Base-by-base conservation (phyloP, 2,329 filamentous ascomycete genomes). In the Stachybotrys chartarum region DNA sequence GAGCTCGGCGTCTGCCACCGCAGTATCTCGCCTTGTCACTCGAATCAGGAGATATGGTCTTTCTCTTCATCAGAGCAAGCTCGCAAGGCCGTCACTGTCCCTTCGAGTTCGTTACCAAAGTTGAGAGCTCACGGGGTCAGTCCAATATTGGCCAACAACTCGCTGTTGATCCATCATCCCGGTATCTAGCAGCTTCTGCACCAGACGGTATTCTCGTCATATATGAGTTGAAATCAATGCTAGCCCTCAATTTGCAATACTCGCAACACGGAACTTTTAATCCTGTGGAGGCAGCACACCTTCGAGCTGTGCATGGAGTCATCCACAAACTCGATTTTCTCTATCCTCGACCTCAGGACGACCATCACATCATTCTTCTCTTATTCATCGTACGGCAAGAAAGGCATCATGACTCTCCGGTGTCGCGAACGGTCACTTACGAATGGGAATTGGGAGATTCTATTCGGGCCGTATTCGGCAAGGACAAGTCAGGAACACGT, bases 241-340 rank as follows among this genome's bases (percentile, higher is more conserved):
- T 63, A 52, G 72, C 61, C 61, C 81, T 82, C 65, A 79, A 70
- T 61, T 68, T 62, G 63, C 84, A 73, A 66, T 87, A 78, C 64
- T 66, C 64, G 16, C 60, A 64, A 44, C 65, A 67, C 35, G 69
- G 73, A n/a, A 64, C 72, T 59, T 69, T 89, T 56, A 69, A 76
- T 10, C 88, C 87, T 1, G 79, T 96, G 55, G 77, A 77, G 57
- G 70, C 68, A 0, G 68, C 63, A 45, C 65, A 71, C 17, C 64
- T 75, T 17, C 75, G 78, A 10, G 60, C 69, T 10, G 75, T 91
- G 7, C 80, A 85, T 7, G 91, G 90, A 1, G 78, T 86, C n/a
- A 90, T 97, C 55, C 78, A 93, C 63, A 88, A 90, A 62, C 86
- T 97, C 78, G 88, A 91, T 24, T 99, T 97, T 60, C 77, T 99